Percentiles rank a stretch among this genome's conserved stretches.
Evolutionary conservation across 495 filamentous ascomycete species (phyloP).

Genomic region (Cercophora newfieldiana): DNA sequence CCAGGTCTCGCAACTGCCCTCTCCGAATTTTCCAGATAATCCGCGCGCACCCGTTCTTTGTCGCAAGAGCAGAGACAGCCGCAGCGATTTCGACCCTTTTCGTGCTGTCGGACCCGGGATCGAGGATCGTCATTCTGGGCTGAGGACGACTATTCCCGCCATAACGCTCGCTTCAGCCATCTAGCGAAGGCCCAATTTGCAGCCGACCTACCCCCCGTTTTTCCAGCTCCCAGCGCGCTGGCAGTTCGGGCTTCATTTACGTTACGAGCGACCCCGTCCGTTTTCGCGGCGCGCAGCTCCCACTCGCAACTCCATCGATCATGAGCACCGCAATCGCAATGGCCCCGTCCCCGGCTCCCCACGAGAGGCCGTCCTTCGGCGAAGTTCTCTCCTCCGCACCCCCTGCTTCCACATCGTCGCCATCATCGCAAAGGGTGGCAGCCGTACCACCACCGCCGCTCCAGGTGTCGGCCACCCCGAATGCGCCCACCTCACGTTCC

Average conservation of each 20-base stretch:
- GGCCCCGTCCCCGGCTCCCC: constrained; percentile 59
- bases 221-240: constrained; percentile 19
- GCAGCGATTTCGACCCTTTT: not conserved
- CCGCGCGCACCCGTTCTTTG: not conserved
- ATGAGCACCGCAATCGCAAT: constrained; percentile 63
- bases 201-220: constrained; percentile 25
- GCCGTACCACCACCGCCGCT: constrained; percentile 36
- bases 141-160: constrained; percentile 14
- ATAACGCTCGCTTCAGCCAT: constrained; percentile 17
- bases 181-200: constrained; percentile 18
- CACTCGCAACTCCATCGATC: constrained; percentile 27
- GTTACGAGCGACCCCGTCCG: not conserved
- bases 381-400: constrained; percentile 49
- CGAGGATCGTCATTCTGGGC: constrained; percentile 1
- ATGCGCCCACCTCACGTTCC: constrained; percentile 44
- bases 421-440: constrained; percentile 45
- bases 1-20: constrained; percentile 2
- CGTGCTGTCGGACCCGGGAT: not conserved
- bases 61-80: constrained; percentile 4
- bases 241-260: constrained; percentile 3
- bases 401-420: constrained; percentile 40
- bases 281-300: not conserved
- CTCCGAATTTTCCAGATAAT: constrained; percentile 5
- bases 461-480: constrained; percentile 42
- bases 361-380: constrained; percentile 53